phyloP scores from a whole-genome alignment of 768 basidiomycete genomes.

The Calvatia gigantea region DNA sequence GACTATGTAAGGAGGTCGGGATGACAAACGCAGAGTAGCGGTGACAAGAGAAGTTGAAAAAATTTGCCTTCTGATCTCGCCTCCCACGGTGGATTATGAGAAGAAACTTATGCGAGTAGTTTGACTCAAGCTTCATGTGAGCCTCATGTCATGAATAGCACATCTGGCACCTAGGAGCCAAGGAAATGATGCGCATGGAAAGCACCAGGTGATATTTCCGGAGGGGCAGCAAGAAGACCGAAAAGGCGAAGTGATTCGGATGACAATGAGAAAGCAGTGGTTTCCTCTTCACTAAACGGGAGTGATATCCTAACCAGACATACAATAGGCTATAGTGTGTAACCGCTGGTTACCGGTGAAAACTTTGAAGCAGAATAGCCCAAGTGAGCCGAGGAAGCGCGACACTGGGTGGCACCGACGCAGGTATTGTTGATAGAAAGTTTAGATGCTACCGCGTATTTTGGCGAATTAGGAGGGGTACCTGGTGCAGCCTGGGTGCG shows the following conservation, averaged over 20 bases:
- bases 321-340: background rate
- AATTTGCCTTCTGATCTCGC: background rate
- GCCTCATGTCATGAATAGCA: conserved; percentile 4
- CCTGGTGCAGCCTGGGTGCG: background rate
- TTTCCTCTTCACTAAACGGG: background rate
- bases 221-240: background rate
- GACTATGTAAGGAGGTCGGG: background rate
- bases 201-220: background rate
- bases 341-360: no score
- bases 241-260: conserved; percentile 1
- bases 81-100: background rate
- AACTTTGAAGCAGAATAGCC: no score
- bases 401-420: background rate
- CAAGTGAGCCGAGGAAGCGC: background rate
- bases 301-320: background rate
- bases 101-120: background rate
- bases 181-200: background rate
- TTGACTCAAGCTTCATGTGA: conserved; percentile 8
- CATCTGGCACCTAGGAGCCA: background rate
- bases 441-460: background rate
- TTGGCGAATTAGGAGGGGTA: background rate
- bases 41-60: background rate
- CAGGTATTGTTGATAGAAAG: background rate
- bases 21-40: background rate
- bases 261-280: background rate